Evolutionary conservation across 306 rosid species (phyloP).

Genomic region (Lathyrus tuberosus): DNA sequence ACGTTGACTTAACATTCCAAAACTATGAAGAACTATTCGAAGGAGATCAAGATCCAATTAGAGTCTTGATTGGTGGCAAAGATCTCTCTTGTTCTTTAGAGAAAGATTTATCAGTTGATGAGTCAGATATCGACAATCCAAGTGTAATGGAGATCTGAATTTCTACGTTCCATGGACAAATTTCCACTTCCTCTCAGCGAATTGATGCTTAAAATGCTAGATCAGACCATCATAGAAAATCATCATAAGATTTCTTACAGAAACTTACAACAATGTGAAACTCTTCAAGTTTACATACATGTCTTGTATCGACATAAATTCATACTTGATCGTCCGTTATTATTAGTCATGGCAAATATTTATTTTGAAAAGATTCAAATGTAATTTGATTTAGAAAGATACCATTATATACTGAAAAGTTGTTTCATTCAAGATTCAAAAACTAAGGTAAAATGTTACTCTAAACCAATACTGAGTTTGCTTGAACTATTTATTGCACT

Average conservation of each 20-base stretch:
- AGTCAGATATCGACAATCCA: slow-evolving; percentile 51
- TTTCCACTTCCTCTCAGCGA: slow-evolving; percentile 20
- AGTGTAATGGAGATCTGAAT: slow-evolving; percentile 59
- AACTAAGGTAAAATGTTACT: neutral
- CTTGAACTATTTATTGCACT: slow-evolving; percentile 20
- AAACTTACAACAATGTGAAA: slow-evolving; percentile 23
- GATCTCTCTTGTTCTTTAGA: slow-evolving; percentile 54
- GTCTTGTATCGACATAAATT: slow-evolving; percentile 20
- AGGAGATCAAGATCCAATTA: slow-evolving; percentile 70
- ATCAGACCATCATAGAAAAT: slow-evolving; percentile 23
- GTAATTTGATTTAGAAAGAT: slow-evolving; percentile 12
- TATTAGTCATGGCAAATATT: slow-evolving; percentile 13
- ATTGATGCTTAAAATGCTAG: slow-evolving; percentile 4
- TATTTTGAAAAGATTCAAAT: neutral
- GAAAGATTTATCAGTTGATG: slow-evolving; percentile 58
- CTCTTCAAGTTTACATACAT: slow-evolving; percentile 3
- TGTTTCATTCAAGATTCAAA: slow-evolving; percentile 22
- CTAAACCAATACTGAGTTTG: slow-evolving; percentile 15
- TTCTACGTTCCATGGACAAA: slow-evolving; percentile 9
- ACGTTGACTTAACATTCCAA: slow-evolving; percentile 79
- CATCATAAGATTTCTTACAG: neutral
- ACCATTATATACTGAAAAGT: neutral
- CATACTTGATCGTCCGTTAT: neutral
- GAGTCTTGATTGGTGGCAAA: slow-evolving; percentile 49
- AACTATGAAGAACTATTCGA: slow-evolving; percentile 78